Conservation (phyloP, 345 rosid species). For the Brassica incana region DNA sequence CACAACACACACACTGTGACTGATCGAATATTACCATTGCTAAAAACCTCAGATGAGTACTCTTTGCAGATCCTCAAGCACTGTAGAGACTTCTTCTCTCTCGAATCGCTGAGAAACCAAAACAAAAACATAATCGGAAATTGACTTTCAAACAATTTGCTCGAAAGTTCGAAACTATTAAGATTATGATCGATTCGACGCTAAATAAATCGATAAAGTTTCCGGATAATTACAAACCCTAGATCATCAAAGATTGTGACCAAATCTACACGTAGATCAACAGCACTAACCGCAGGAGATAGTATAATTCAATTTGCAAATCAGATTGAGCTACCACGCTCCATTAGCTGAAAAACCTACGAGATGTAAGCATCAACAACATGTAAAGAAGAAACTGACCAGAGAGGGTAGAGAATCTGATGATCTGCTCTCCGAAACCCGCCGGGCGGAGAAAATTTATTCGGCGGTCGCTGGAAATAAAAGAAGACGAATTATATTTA, state of each 20-base stretch:
- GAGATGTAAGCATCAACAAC: neutral
- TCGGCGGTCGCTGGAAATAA: neutral
- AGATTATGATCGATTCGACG: neutral
- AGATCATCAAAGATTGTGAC: slow-evolving; percentile 1
- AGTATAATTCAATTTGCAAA: neutral
- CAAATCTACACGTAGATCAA: slow-evolving; percentile 18
- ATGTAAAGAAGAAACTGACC: neutral
- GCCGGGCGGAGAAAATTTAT: neutral
- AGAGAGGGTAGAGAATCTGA: slow-evolving; percentile 29
- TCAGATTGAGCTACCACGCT: neutral
- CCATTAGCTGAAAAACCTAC: neutral
- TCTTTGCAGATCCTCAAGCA: slow-evolving; percentile 21
- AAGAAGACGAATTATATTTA: neutral
- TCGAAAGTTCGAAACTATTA: neutral
- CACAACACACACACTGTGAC: neutral
- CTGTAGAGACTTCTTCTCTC: neutral
- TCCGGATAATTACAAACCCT: neutral
- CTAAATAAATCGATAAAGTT: neutral
- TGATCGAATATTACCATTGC: neutral
- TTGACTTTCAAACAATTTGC: neutral
- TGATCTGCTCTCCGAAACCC: neutral
- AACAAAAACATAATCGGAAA: slow-evolving; percentile 7
- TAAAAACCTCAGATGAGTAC: neutral
- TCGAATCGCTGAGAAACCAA: neutral
- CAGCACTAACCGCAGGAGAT: neutral